Conservation (phyloP, 345 rosid species). For the Viola odorata region DNA sequence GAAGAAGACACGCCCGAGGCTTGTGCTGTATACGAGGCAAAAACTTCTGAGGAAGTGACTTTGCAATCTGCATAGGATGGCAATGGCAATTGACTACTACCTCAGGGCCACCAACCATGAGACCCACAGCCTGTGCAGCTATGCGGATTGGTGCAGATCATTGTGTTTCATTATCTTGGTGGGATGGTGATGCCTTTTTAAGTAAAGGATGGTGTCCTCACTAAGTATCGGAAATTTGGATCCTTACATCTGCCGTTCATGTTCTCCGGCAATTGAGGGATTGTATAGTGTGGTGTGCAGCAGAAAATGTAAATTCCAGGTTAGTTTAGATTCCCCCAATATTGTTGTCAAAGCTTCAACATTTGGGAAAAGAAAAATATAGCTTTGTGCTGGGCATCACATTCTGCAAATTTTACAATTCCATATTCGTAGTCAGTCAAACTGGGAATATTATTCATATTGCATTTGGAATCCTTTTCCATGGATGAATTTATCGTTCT, state of each 20-base stretch:
- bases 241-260: constrained; percentile 10
- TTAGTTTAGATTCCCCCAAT: not conserved
- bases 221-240: not conserved
- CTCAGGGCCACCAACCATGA: not conserved
- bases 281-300: constrained; percentile 21
- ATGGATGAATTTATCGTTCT: too few species aligned
- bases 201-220: constrained; percentile 1
- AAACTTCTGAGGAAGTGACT: constrained; percentile 60
- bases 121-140: constrained; percentile 17
- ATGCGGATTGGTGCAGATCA: too few species aligned
- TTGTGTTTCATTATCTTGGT: too few species aligned
- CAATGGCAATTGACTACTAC: too few species aligned
- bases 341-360: not conserved
- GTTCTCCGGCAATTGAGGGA: constrained; percentile 10
- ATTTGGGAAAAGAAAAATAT: too few species aligned
- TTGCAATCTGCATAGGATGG: constrained; percentile 60
- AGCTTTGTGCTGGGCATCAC: too few species aligned
- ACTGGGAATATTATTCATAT: too few species aligned
- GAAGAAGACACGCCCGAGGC: constrained; percentile 99
- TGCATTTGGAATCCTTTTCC: too few species aligned
- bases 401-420: too few species aligned
- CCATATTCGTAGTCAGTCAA: too few species aligned
- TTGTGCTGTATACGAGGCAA: constrained; percentile 59
- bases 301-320: constrained; percentile 29
- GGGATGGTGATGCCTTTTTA: too few species aligned